Evolutionary conservation across 2,329 filamentous ascomycete genomes (phyloP).

Genomic region (Talaromyces rugulosus): DNA sequence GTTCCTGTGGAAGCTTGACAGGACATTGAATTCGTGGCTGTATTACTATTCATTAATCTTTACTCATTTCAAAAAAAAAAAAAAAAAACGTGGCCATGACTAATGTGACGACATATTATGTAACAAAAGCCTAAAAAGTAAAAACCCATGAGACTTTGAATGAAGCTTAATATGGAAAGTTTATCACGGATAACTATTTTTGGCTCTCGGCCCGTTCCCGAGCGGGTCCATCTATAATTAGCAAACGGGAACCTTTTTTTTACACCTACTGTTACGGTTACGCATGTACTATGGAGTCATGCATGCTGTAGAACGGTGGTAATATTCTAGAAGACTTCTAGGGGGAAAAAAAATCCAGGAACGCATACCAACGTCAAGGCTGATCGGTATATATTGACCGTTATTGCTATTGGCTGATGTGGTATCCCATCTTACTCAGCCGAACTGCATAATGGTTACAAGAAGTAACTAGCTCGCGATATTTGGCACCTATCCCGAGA

Average conservation of each 20-base stretch:
- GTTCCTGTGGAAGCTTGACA: not conserved
- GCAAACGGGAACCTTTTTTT: not conserved
- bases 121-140: not conserved
- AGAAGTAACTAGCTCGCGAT: not conserved
- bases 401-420: not conserved
- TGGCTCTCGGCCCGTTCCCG: conserved; percentile 1
- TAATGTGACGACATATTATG: not conserved
- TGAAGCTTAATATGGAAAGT: not conserved
- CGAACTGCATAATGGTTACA: not conserved
- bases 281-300: not conserved
- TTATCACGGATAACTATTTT: not conserved
- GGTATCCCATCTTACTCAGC: not conserved
- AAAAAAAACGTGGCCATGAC: not conserved
- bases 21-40: not conserved
- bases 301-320: not conserved
- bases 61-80: not conserved
- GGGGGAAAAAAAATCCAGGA: not conserved
- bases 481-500: not conserved
- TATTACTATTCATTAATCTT: not conserved
- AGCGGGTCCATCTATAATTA: conserved; percentile 1
- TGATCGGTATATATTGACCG: not conserved
- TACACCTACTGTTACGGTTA: too few relatives aligned
- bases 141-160: not conserved
- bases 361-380: not conserved
- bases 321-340: not conserved